Percentiles rank a stretch among this genome's conserved stretches.
phyloP scores from a whole-genome alignment of 176 grass and related monocot species.

The Canna indica region DNA sequence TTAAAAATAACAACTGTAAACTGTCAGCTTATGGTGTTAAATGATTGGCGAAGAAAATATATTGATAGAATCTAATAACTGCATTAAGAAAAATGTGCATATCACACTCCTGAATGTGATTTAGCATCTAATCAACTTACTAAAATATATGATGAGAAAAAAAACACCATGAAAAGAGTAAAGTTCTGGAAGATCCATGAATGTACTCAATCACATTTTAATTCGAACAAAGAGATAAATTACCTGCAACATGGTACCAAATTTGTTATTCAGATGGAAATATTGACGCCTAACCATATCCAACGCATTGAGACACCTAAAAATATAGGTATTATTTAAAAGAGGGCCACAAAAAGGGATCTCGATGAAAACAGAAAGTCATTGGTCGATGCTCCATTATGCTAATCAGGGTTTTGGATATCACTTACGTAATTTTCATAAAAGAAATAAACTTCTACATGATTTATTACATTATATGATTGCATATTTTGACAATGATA shows the following conservation, averaged over 20 bases:
- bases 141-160: neutral
- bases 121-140: too few species aligned
- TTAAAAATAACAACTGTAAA: too few species aligned
- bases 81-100: neutral
- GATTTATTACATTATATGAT: neutral
- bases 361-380: neutral
- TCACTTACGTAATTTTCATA: constrained; percentile 8
- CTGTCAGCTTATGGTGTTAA: too few species aligned
- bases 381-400: neutral
- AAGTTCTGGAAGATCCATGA: constrained; percentile 2
- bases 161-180: neutral
- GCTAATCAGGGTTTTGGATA: neutral
- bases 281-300: constrained; percentile 52
- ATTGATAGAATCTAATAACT: neutral
- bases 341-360: neutral
- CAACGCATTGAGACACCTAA: constrained; percentile 50
- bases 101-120: neutral
- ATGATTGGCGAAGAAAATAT: too few species aligned
- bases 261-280: constrained; percentile 46
- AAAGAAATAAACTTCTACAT: neutral
- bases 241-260: constrained; percentile 81
- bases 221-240: neutral
- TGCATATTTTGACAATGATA: neutral
- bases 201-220: neutral
- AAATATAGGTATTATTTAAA: neutral